Conservation (phyloP, 805 yeast genomes). For the Candida silvicultrix region DNA sequence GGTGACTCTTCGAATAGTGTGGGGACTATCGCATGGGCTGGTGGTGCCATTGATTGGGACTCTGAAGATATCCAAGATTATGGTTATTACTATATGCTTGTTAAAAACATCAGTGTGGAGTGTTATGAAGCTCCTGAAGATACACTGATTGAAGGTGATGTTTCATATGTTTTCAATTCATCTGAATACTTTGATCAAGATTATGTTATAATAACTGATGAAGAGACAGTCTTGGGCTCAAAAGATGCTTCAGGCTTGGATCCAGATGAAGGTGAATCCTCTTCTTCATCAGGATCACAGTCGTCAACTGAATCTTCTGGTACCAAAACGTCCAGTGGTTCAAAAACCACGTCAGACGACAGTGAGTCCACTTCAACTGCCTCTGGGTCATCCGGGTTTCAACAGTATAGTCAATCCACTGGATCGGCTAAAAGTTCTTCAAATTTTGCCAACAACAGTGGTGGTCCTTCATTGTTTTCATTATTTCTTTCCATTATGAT, state of each 20-base stretch:
- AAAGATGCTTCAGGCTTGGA: slow-evolving; percentile 63
- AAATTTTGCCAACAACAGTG: background rate
- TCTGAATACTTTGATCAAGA: slow-evolving; percentile 41
- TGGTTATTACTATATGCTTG: slow-evolving; percentile 74
- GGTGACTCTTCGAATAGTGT: slow-evolving; percentile 45
- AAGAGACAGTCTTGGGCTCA: slow-evolving; percentile 52
- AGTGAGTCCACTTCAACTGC: slow-evolving; percentile 1
- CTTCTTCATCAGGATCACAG: slow-evolving; percentile 12
- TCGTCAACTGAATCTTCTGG: slow-evolving; percentile 3
- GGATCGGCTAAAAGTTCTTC: background rate
- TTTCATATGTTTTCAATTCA: slow-evolving; percentile 48
- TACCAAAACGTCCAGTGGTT: slow-evolving; percentile 1
- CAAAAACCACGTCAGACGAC: background rate
- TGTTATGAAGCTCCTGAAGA: slow-evolving; percentile 71
- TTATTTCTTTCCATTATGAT: background rate
- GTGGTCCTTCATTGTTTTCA: slow-evolving; percentile 1
- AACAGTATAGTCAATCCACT: too few relatives aligned
- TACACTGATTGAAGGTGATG: slow-evolving; percentile 37
- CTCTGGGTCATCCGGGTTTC: too few relatives aligned
- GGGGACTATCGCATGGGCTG: slow-evolving; percentile 81
- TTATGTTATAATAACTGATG: slow-evolving; percentile 54
- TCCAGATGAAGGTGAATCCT: slow-evolving; percentile 30
- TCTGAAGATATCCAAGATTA: slow-evolving; percentile 62
- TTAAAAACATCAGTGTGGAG: slow-evolving; percentile 53
- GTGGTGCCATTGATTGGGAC: slow-evolving; percentile 83